Base-by-base conservation (phyloP, 1,139 yeast genomes). In the Ogataea hybrid region DNA sequence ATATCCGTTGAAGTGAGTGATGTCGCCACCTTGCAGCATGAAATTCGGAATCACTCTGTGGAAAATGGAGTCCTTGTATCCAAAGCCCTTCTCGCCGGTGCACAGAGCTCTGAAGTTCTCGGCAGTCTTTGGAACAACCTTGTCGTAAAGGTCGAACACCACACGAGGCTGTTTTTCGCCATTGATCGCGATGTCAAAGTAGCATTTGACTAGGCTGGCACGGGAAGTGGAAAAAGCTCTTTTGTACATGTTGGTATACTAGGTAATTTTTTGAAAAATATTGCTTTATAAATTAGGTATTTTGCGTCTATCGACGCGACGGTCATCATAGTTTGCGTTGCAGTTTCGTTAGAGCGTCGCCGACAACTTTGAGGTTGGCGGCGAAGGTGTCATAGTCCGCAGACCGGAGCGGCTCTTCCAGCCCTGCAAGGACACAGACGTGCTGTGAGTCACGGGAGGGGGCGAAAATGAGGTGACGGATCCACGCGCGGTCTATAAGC, bases 101-200 rank as follows among this genome's bases (percentile, higher is more conserved):
- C 77, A 68, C 58, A 77, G 68, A 41, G 82, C 82, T 66, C 81
- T 69, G 75, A 77, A 77, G 65, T 77, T 77, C 64, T 77, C 82
- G 52, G 81, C 70, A 47, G 83, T 77, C 69, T 77, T 77, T 61
- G 83, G 82, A 35, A 76, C 81, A 54, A 73, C 72, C 53, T 77
- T 79, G 62, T 73, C 71, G 69, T 73, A 77, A 57, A 77, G 69
- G 55, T 77, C 61, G 42, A 64, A 61, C 16, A 61, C 62, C 31
- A 63, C 58, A 50, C 64, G 54, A 49, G 65, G 65, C 51, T 59
- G 62, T 37, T 57, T 54, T 66, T 58, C 59, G 60, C 87, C 86
- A 65, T 79, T 75, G 54, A 83, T 83, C 57, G 89, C 70, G 59
- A 82, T 73, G 65, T 85, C 94, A 68, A 86, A 86, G 77, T 69